Conservation (phyloP, 495 filamentous ascomycete genomes). For the Filosporella fistucella region DNA sequence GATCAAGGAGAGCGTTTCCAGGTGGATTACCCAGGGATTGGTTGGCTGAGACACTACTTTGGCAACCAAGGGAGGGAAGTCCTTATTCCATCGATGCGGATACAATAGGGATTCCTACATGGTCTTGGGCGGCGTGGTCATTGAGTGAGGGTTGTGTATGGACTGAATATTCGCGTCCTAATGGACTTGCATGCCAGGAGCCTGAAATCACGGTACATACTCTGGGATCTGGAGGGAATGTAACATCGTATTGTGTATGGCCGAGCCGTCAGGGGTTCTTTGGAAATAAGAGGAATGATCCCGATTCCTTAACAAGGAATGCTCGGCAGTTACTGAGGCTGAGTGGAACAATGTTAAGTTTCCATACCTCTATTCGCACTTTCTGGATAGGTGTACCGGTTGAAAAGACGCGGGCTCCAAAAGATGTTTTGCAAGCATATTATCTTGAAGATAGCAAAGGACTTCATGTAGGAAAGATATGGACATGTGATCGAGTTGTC, state of each 20-base stretch:
- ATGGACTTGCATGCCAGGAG: neutral
- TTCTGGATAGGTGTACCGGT: neutral
- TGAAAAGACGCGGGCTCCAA: neutral
- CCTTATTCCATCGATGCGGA: neutral
- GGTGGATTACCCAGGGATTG: neutral
- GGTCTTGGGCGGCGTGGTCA: conserved; percentile 4
- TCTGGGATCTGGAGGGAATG: neutral
- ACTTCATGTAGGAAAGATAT: conserved; percentile 1
- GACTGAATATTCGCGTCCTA: neutral
- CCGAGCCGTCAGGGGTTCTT: neutral
- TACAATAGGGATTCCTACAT: neutral
- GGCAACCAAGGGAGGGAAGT: conserved; percentile 2
- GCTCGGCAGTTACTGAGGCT: neutral
- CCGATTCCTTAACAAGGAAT: neutral
- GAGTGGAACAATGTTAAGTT: neutral
- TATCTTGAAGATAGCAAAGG: neutral
- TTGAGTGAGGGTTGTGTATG: conserved; percentile 3
- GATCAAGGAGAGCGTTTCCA: conserved; percentile 1
- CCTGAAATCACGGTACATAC: neutral
- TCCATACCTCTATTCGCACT: neutral
- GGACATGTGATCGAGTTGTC: conserved; percentile 3
- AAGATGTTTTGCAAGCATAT: neutral
- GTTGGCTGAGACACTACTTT: conserved; percentile 2
- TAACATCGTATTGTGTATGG: neutral
- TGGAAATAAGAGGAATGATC: neutral